Percentiles rank a stretch among this genome's conserved stretches.
Conservation (phyloP, 768 basidiomycete species). For the Naganishia friedmannii region DNA sequence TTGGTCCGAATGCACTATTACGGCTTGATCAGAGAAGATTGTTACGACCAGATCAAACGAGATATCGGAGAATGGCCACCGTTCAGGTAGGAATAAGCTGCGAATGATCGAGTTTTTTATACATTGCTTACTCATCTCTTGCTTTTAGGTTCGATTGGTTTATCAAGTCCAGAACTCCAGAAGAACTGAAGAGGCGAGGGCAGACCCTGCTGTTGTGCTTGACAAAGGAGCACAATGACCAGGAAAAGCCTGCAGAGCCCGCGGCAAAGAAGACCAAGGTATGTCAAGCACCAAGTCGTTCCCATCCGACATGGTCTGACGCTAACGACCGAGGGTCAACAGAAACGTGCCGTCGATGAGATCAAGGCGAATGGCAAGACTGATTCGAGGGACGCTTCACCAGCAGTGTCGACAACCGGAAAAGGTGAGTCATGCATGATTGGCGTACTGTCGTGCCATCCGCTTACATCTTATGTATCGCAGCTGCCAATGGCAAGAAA, state of each 20-base stretch:
- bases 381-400: slow-evolving; percentile 23
- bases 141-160: slow-evolving; percentile 85
- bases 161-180: slow-evolving; percentile 85
- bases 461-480: background rate
- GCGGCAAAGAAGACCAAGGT: slow-evolving; percentile 59
- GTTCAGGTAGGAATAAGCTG: slow-evolving; percentile 61
- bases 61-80: slow-evolving; percentile 96
- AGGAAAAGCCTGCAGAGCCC: slow-evolving; percentile 62
- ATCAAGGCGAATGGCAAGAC: slow-evolving; percentile 29
- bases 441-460: background rate
- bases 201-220: slow-evolving; percentile 84
- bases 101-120: background rate
- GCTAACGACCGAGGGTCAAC: background rate
- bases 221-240: slow-evolving; percentile 66
- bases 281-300: background rate
- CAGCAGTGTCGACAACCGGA: slow-evolving; percentile 16
- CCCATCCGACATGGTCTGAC: background rate
- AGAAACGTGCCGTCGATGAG: slow-evolving; percentile 36
- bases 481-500: slow-evolving; percentile 11
- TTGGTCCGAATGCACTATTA: slow-evolving; percentile 85
- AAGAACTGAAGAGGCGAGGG: slow-evolving; percentile 82
- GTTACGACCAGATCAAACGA: slow-evolving; percentile 90
- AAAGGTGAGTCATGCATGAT: slow-evolving; percentile 3
- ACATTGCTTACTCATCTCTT: slow-evolving; percentile 3
- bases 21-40: slow-evolving; percentile 75